Base-by-base conservation (phyloP, 179 eudicot genomes). In the Actinidia arguta region DNA sequence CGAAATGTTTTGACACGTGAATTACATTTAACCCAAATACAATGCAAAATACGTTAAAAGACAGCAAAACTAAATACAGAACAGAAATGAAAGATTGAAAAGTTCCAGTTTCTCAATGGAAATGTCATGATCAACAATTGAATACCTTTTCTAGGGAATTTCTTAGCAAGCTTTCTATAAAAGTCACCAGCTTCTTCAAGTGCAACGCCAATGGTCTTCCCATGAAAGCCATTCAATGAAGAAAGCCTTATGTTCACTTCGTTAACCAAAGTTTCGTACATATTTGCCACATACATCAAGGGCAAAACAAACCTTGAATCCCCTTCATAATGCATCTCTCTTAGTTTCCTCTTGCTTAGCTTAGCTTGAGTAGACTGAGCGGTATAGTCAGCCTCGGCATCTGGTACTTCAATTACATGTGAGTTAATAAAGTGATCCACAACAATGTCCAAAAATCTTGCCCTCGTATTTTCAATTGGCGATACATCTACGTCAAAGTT, bases 171-270 rank as follows among this genome's bases (percentile, higher is more conserved):
- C 91, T 88, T 96, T 86, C 99, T 88, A 83, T 96, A 96, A 83
- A 96, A 90, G 80, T 98, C 99, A 69, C 98, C 99, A 83, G 99
- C 91, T 63, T 98, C 99, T 92, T 96, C 99, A 80, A 96, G 98
- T 84, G 98, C 93, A 80, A 95, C 96, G 66, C 97, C 96, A 69
- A 96, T 92, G 25, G 92, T 91, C 89, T 95, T 96, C 48, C 96
- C 99, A 84, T 96, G 98, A 77, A 92, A 84, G 80, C 96, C 93
- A 87, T 87, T 87, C 69, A 94, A 73, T 48, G 96, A 86, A 78
- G 92, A 87, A 74, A 96, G 84, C 83, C 92, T 89, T 78, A 85
- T 62, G 82, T 96, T 92, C 77, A 83, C 99, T 88, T 96, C 97
- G 86, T 89, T 83, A 24, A 88, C 99, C 76, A 96, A 83, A 13